These are phyloP conservation scores for Orbilia blumenaviensis DNA, from an alignment of 2,329 filamentous ascomycete genomes.

Conservation along the genomic window DNA sequence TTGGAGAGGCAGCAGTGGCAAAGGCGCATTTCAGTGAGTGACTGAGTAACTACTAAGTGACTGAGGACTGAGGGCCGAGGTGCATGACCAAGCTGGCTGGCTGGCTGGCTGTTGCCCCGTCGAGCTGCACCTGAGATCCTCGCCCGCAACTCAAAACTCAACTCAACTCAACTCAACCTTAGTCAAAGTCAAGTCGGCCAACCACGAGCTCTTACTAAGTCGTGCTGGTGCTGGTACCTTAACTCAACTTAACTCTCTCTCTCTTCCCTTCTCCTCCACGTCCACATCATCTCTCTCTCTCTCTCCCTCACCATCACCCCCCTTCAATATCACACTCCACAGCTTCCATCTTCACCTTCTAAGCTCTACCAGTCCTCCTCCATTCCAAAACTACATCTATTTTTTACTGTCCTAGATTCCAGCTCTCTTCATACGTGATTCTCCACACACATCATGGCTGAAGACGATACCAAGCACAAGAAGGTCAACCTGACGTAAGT, in stretches of 20 bases:
- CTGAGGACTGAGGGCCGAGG: conserved; percentile 12
- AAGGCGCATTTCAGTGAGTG: conserved; percentile 15
- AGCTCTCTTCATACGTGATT: conserved; percentile 17
- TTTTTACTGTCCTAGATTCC: conserved; percentile 1
- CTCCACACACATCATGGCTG: conserved; percentile 55
- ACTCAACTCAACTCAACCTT: no score
- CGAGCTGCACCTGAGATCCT: not conserved
- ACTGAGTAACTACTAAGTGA: not conserved
- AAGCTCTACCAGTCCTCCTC: no score
- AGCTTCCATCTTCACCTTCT: not conserved
- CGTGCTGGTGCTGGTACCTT: no score
- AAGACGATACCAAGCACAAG: conserved; percentile 66
- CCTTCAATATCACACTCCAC: not conserved
- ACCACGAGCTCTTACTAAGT: no score
- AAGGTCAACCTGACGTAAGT: conserved; percentile 84
- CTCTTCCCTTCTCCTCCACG: no score
- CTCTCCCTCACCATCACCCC: not conserved
- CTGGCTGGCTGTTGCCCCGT: no score
- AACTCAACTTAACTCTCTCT: not conserved
- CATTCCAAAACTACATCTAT: not conserved
- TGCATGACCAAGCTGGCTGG: conserved; percentile 22
- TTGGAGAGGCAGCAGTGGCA: conserved; percentile 23
- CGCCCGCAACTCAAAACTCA: not conserved
- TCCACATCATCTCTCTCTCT: conserved; percentile 12
- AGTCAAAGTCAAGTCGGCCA: no score